phyloP scores from a whole-genome alignment of 140 eudicot genomes.

The Erigeron philadelphicus region DNA sequence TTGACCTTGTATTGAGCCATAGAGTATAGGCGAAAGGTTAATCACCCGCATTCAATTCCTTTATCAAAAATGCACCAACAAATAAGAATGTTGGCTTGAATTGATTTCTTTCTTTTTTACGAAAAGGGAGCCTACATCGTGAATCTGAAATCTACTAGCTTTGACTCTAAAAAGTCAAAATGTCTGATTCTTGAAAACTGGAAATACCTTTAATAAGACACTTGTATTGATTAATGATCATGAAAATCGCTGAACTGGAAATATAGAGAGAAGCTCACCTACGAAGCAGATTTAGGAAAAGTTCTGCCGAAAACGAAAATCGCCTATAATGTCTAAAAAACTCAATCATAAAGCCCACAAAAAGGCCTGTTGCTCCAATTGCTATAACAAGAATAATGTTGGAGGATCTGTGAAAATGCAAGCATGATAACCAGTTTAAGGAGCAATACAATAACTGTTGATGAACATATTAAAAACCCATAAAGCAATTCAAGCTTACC shows the following conservation, averaged over 20 bases:
- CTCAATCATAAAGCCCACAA: constrained; percentile 72
- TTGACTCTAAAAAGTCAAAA: constrained; percentile 9
- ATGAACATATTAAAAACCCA: neutral
- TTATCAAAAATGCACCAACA: neutral
- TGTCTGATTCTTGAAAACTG: neutral
- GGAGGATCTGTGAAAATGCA: constrained; percentile 50
- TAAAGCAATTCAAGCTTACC: constrained; percentile 35
- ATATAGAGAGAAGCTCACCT: constrained; percentile 41
- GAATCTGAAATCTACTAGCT: neutral
- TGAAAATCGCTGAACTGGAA: neutral
- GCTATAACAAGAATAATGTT: constrained; percentile 65
- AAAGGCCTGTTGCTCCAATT: constrained; percentile 64
- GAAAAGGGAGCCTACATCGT: constrained; percentile 5
- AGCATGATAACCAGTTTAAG: neutral
- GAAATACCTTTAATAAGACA: neutral
- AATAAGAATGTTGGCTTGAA: neutral
- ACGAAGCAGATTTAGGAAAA: constrained; percentile 36
- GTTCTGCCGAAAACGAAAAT: constrained; percentile 41
- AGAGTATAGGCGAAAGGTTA: neutral
- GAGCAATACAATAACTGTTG: constrained; percentile 5
- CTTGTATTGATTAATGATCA: neutral
- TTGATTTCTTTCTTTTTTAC: neutral
- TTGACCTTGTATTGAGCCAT: neutral
- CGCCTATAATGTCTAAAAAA: constrained; percentile 43
- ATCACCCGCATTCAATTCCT: neutral